Percentiles rank a stretch among this genome's conserved stretches.
Evolutionary conservation across 108 stramenopile genomes (phyloP).

Genomic region (Cylindrotheca closterium): DNA sequence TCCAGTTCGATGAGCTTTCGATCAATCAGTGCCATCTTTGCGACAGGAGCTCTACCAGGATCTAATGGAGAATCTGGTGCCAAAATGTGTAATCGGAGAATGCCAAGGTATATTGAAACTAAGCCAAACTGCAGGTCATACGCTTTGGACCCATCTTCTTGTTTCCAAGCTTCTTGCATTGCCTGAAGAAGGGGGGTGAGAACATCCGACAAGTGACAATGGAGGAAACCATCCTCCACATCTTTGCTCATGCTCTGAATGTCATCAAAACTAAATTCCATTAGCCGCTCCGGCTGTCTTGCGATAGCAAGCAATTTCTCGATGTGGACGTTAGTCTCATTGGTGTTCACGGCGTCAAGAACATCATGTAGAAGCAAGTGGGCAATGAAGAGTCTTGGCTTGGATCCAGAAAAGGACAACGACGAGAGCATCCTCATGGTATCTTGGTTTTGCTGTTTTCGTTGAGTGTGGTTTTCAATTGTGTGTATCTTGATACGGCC

Average conservation of each 20-base stretch:
- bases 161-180: slow-evolving; percentile 33
- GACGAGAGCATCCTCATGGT: slow-evolving; percentile 46
- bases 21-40: slow-evolving; percentile 69
- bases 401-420: slow-evolving; percentile 4
- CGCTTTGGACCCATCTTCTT: slow-evolving; percentile 16
- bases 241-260: not conserved
- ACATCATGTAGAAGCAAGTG: slow-evolving; percentile 18
- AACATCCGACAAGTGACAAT: slow-evolving; percentile 12
- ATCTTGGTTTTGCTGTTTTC: slow-evolving; percentile 52
- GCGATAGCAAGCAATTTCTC: slow-evolving; percentile 5
- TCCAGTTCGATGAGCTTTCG: slow-evolving; percentile 35
- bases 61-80: slow-evolving; percentile 89
- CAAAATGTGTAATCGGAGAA: slow-evolving; percentile 70
- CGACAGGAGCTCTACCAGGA: slow-evolving; percentile 84
- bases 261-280: slow-evolving; percentile 1
- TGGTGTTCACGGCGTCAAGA: slow-evolving; percentile 12
- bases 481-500: slow-evolving; percentile 40
- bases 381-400: not conserved
- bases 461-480: slow-evolving; percentile 69
- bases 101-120: slow-evolving; percentile 77
- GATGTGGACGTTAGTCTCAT: slow-evolving; percentile 1
- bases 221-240: not conserved
- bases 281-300: slow-evolving; percentile 5
- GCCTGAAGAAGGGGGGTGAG: slow-evolving; percentile 43
- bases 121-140: slow-evolving; percentile 26